Evolutionary conservation across 805 yeast species (phyloP), one percentile per base, ranked within the genome.

Genomic region (Schwanniomyces polymorphus): DNA sequence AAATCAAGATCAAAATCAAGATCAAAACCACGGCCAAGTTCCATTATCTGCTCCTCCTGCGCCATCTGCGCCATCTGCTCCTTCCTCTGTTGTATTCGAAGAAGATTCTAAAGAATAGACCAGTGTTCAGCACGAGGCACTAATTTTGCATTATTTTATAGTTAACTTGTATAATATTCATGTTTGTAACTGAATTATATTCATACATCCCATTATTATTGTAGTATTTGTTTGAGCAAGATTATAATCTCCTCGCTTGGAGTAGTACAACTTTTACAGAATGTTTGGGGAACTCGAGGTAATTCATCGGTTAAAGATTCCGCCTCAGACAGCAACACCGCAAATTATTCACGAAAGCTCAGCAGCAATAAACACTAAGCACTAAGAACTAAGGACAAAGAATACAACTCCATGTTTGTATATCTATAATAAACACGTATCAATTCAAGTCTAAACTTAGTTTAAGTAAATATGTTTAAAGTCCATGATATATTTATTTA

Each of bases 1-100:
- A 14, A 26, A 41, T n/a, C 37, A 18, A 23, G 39, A 27, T 27
- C 43, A 18, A 14, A 26, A 41, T n/a, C 37, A 18, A 23, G 39
- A 27, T 25, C 47, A 44, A 28, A 27, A 34, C n/a, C 28, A 12
- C 2, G 23, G 10, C 3, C 31, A 26, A 38, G 16, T 26, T 16
- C 42, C 42, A 38, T 14, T 38, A n/a, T 25, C 35, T 14, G 35
- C 35, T 7, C 39, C 39, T 9, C n/a, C 25, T 8, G 27, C 27
- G 2, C 39, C 25, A 5, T 34, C 42, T 9, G 17, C 42, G 2
- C 53, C 44, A 4, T 49, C 55, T 14, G 53, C 49, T 5, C 53
- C 53, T 4, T 47, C 45, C 12, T 47, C 51, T 18, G 48, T 34
- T 14, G 29, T 46, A 5, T 34, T 41, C 23, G 46, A 44, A 17